Base-by-base conservation (phyloP, 352 stramenopile genomes). In the Pythium guiyangense region DNA sequence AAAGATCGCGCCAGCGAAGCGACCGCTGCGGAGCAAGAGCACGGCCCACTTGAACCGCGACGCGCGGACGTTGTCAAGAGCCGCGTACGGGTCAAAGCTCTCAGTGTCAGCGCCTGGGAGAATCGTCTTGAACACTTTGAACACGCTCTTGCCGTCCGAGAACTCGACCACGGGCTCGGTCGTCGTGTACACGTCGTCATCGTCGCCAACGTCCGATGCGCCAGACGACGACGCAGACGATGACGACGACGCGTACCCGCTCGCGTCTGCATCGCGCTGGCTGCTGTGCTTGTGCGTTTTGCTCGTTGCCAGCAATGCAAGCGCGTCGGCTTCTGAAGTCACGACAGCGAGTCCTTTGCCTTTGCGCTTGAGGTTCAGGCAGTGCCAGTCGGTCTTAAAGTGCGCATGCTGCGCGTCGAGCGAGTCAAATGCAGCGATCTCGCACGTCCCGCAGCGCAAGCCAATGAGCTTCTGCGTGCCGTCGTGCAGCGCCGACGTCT, bases 1-100 rank as follows among this genome's bases (percentile, higher is more conserved):
- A 67, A 96, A 98, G 8, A 97, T 74, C 18, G 84, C 92, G 6
- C 83, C 89, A 5, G 90, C 93, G 71, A 98, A 98, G 49, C 92
- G 75, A 15, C 94, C 94, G 47, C 85, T 96, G 58, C 88, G 88
- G 18, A 98, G 60, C n/a, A 97, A 62, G 31, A 98, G 77, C 20
- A 98, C 75, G 0, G 80, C 85, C 80, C 86, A 96, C 12, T 79
- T 67, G 55, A 84, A 84, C n/a, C 76, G 71, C 6, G 84, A 89
- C 22, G 56, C 40, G 5, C 70, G 73, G 46, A 90, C 57, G 27
- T 77, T 52, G 11, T 79, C 66, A 31, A 91, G 60, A 46, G 81
- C 63, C 35, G 52, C 58, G 51, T 80, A 90, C 40, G 76, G 77
- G 31, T 90, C 72, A 43, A 92, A 91, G 11, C 42, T 59, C 31